A percentile compares a stretch with the other conserved stretches of the same genome.
Evolutionary conservation across 257 asterid genomes (phyloP).

Genomic region (Lavandula angustifolia): DNA sequence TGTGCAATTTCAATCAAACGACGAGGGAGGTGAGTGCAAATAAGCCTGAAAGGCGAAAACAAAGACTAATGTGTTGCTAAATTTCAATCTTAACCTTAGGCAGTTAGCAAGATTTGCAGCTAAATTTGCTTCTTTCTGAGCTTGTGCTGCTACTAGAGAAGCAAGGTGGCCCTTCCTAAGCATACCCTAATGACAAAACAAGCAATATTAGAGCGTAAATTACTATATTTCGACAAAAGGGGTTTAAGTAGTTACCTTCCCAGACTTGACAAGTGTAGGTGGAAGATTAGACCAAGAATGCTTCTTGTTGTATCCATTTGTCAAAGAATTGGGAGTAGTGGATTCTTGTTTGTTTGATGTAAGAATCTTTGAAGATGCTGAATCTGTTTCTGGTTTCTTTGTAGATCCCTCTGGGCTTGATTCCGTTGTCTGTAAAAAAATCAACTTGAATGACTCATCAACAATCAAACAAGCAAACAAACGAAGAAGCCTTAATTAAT

Average conservation of each 20-base stretch:
- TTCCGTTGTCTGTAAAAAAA: constrained; percentile 45
- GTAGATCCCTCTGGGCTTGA: constrained; percentile 50
- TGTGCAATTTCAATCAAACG: background rate
- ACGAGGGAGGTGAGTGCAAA: background rate
- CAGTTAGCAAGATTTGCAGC: constrained; percentile 73
- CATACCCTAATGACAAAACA: constrained; percentile 47
- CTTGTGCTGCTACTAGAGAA: constrained; percentile 73
- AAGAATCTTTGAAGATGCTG: constrained; percentile 37
- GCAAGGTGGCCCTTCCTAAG: constrained; percentile 70
- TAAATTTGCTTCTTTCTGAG: constrained; percentile 74
- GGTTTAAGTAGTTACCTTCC: constrained; percentile 51
- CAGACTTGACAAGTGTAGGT: constrained; percentile 60
- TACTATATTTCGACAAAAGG: background rate
- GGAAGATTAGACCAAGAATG: constrained; percentile 76
- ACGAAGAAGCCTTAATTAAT: no score
- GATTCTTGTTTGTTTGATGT: constrained; percentile 52
- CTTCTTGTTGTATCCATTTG: constrained; percentile 37
- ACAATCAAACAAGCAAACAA: no score
- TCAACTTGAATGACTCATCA: no score
- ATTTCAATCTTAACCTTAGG: constrained; percentile 56
- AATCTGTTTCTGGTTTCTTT: constrained; percentile 38
- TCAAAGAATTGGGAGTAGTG: constrained; percentile 29
- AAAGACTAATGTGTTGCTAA: background rate
- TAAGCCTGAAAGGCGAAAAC: no score
- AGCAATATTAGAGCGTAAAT: background rate